Evolutionary conservation across 306 rosid genomes (phyloP), one percentile per base, ranked within the genome.

Genomic region (Sesbania bispinosa): DNA sequence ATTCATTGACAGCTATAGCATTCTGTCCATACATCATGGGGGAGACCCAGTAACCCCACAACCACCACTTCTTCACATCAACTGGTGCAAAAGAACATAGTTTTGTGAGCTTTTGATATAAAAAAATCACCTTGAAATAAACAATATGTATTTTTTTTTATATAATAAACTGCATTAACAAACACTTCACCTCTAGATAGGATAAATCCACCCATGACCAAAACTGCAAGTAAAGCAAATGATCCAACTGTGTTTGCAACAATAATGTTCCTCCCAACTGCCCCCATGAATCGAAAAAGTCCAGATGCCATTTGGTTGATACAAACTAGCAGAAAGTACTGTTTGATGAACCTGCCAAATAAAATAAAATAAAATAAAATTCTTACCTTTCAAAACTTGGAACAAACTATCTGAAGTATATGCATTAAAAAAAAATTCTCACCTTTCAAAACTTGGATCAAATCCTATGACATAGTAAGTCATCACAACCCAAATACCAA

Each of bases 1-100:
- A 92, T 73, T 92, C 96, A 79, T 92, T 92, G 62, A 88, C 92
- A 14, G 96, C 77, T 59, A 92, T 52, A 29, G 98, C 98, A 80
- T 92, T 82, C 41, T 89, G 98, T 79, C 82, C 98, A 79, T 92
- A 92, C 98, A 92, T 89, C 88, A 89, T 62, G 0, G 98, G 86
- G 1, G 86, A 82, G 45, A 74, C 7, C 83, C 83, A 82, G 38
- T 82, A 82, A 32, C 96, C 96, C 96, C 96, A 90, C 69, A 85
- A 26, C 88, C 87, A 90, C 93, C 98, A 92, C 16, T 80, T 81
- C 66, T 77, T 83, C 69, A 92, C 85, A 76, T 88, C 90, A 62
- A 81, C 98, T 92, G 85, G 5, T 71, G 20, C 58, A 71, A 81
- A 72, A 73, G 4, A 72, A 74, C 14, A 26, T 18, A 8, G 26